These are phyloP conservation scores for Annulohypoxylon truncatum DNA, from an alignment of 2,329 filamentous ascomycete genomes.

Conservation along the genomic window DNA sequence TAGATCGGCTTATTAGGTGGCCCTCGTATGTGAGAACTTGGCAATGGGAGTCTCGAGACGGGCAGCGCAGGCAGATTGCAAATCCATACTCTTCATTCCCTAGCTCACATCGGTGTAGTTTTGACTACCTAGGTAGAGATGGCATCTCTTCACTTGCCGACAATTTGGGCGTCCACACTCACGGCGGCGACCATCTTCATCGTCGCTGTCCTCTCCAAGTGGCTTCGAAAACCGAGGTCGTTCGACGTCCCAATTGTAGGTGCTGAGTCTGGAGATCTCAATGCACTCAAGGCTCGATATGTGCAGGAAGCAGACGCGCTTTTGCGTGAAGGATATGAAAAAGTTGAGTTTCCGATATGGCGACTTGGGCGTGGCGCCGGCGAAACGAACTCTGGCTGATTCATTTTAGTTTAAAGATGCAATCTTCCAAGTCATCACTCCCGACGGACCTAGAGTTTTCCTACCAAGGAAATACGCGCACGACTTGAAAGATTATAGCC, in stretches of 20 bases:
- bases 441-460: constrained; percentile 46
- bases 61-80: neutral
- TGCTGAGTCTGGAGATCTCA: constrained; percentile 32
- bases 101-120: neutral
- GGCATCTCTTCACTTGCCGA: constrained; percentile 25
- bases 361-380: neutral
- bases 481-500: constrained; percentile 44
- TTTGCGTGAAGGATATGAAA: constrained; percentile 46
- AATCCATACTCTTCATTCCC: neutral
- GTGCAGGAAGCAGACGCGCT: constrained; percentile 46
- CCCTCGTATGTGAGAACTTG: neutral
- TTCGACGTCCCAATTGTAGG: constrained; percentile 43
- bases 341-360: constrained; percentile 17
- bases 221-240: constrained; percentile 23
- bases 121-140: constrained; percentile 31
- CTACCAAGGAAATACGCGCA: constrained; percentile 45
- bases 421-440: constrained; percentile 47
- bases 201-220: constrained; percentile 29
- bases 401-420: constrained; percentile 43
- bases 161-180: constrained; percentile 34
- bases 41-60: neutral
- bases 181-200: constrained; percentile 27
- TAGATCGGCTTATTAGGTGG: neutral
- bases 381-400: neutral
- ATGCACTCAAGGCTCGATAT: constrained; percentile 43